Base-by-base conservation (phyloP, 2,329 filamentous ascomycete genomes). In the Ceratocystis eucalypticola region DNA sequence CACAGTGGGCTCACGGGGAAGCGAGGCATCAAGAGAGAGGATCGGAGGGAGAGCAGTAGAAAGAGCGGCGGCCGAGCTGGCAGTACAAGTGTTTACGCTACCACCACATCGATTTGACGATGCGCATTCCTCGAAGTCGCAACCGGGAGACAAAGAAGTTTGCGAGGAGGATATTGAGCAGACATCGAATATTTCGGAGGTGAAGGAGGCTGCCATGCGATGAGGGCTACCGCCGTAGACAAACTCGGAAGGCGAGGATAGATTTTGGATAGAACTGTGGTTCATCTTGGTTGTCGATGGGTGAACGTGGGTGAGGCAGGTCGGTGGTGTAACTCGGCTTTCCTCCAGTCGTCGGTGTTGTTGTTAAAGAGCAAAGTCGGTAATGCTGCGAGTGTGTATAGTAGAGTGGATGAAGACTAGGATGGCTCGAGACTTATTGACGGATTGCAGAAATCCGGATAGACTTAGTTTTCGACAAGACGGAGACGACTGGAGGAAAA, bases 101-200 rank as follows among this genome's bases (percentile, higher is more conserved):
- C 46, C 33, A 17, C n/a, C 46, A 25, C 33, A 57, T 45, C 37
- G 61, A n/a, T 53, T 33, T 15, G 25, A 61, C 80, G 90, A 94
- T 71, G 91, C 81, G 44, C 89, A 94, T 66, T 85, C 84, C 67
- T 87, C 83, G 33, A 88, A 91, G 22, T 65, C 65, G 46, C 89
- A 94, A 65, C 85, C 84, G 22, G 88, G 91, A 66, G 88, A 88
- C 37, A 89, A 91, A 71, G 88, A 89, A 66, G 87, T 87, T 73
- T 86, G 84, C 79, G 91, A 78, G 53, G 87, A 86, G 68, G 85
- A 83, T 74, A 83, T 84, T 10, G 66, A 62, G 25, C 55, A 61
- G 41, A 10, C 20, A 30, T 68, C 64, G 5, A 62, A 68, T 17
- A 62, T 30, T 7, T 57, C 48, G 8, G 66, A 68, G n/a, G 48